These are phyloP conservation scores for Exophiala sp. DNA, from an alignment of 2,329 filamentous ascomycete genomes.

Conservation along the genomic window DNA sequence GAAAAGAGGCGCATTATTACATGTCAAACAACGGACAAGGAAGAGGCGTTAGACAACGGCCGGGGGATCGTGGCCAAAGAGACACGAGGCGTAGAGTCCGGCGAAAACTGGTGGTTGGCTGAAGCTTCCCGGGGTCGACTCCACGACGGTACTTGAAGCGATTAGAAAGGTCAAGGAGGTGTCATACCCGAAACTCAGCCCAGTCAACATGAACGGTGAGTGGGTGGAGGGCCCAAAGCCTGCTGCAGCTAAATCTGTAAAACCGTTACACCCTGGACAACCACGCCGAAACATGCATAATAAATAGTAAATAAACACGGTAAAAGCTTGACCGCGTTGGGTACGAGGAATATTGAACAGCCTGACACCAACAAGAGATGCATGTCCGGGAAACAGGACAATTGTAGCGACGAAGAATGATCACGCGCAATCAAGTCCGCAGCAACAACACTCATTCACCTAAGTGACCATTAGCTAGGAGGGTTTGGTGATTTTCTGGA, in stretches of 20 bases:
- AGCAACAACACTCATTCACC: too few relatives aligned
- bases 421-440: too few relatives aligned
- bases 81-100: slow-evolving; percentile 10
- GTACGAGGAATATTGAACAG: neutral
- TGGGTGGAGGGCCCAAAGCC: neutral
- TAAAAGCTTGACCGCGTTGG: neutral
- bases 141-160: slow-evolving; percentile 8
- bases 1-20: slow-evolving; percentile 15
- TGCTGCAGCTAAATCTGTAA: neutral
- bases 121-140: neutral
- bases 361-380: neutral
- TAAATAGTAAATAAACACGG: slow-evolving; percentile 1
- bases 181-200: slow-evolving; percentile 9
- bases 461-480: too few relatives aligned
- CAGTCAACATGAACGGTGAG: neutral
- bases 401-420: too few relatives aligned
- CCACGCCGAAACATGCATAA: neutral
- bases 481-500: too few relatives aligned
- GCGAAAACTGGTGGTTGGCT: slow-evolving; percentile 12
- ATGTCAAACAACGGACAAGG: slow-evolving; percentile 22
- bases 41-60: slow-evolving; percentile 10
- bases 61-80: slow-evolving; percentile 5
- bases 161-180: neutral
- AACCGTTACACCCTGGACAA: neutral
- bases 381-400: too few relatives aligned